A percentile compares a stretch with the other conserved stretches of the same genome.
phyloP scores from a whole-genome alignment of 352 stramenopile genomes.

The Phytopythium aichiense region DNA sequence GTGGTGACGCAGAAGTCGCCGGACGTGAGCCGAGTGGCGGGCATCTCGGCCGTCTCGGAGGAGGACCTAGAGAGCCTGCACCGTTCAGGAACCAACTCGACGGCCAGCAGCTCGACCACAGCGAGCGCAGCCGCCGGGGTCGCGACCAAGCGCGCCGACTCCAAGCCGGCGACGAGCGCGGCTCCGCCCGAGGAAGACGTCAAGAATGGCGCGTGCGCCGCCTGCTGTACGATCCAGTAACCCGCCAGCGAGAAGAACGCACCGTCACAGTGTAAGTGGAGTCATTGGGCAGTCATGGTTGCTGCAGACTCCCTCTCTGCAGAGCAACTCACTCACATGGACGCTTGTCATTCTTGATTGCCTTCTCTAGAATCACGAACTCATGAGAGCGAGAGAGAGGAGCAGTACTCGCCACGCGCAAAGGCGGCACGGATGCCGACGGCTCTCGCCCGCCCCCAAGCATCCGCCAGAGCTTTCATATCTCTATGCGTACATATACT shows the following conservation, averaged over 20 bases:
- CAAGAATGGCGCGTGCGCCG: slow-evolving; percentile 47
- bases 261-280: slow-evolving; percentile 6
- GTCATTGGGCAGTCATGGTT: background rate
- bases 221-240: slow-evolving; percentile 75
- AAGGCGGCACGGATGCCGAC: background rate
- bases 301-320: background rate
- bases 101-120: slow-evolving; percentile 15
- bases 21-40: slow-evolving; percentile 33
- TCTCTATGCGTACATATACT: slow-evolving; percentile 5
- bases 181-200: slow-evolving; percentile 24
- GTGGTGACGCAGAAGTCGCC: slow-evolving; percentile 79
- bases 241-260: background rate
- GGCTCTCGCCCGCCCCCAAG: background rate
- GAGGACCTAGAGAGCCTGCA: slow-evolving; percentile 32
- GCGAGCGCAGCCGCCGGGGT: slow-evolving; percentile 17
- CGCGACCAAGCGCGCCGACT: slow-evolving; percentile 21
- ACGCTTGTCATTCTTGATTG: background rate
- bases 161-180: slow-evolving; percentile 12
- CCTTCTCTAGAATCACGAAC: background rate
- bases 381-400: background rate
- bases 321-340: background rate
- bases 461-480: background rate
- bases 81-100: slow-evolving; percentile 6
- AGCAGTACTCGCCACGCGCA: background rate
- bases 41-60: slow-evolving; percentile 27